A percentile compares a stretch with the other conserved stretches of the same genome.
These are phyloP conservation scores for Phytophthora sansomeana DNA, from an alignment of 352 stramenopile species.

Conservation along the genomic window DNA sequence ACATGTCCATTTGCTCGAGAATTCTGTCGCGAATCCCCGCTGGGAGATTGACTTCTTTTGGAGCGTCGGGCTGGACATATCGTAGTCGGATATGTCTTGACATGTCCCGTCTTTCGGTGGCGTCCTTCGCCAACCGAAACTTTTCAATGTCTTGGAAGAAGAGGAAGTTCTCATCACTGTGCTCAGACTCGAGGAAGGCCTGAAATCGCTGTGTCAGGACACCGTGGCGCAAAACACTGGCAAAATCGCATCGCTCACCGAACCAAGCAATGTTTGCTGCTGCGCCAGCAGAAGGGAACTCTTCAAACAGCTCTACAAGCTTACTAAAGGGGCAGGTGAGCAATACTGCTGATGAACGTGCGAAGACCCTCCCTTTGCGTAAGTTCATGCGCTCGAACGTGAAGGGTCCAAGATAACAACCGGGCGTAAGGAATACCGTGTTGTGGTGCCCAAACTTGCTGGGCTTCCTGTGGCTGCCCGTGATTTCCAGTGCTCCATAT, in stretches of 20 bases:
- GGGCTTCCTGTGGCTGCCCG: constrained; percentile 40
- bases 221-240: constrained; percentile 64
- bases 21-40: constrained; percentile 58
- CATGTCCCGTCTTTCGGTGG: constrained; percentile 38
- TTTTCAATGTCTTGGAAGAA: constrained; percentile 78
- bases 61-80: constrained; percentile 64
- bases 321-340: constrained; percentile 60
- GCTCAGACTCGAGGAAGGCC: constrained; percentile 72
- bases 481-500: constrained; percentile 76
- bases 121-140: constrained; percentile 41
- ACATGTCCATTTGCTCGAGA: constrained; percentile 38
- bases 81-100: constrained; percentile 55
- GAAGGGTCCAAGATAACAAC: constrained; percentile 78
- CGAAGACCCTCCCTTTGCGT: constrained; percentile 52
- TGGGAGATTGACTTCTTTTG: constrained; percentile 80
- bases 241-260: constrained; percentile 70
- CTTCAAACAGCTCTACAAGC: constrained; percentile 57
- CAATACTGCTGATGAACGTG: constrained; percentile 60
- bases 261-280: constrained; percentile 84
- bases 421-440: constrained; percentile 69
- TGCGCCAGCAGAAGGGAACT: constrained; percentile 63
- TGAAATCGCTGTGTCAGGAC: constrained; percentile 69
- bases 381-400: constrained; percentile 74
- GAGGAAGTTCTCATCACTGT: constrained; percentile 83
- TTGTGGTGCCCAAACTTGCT: constrained; percentile 40